Conservation (phyloP, 2,329 filamentous ascomycete genomes). For the Fusarium begoniae region DNA sequence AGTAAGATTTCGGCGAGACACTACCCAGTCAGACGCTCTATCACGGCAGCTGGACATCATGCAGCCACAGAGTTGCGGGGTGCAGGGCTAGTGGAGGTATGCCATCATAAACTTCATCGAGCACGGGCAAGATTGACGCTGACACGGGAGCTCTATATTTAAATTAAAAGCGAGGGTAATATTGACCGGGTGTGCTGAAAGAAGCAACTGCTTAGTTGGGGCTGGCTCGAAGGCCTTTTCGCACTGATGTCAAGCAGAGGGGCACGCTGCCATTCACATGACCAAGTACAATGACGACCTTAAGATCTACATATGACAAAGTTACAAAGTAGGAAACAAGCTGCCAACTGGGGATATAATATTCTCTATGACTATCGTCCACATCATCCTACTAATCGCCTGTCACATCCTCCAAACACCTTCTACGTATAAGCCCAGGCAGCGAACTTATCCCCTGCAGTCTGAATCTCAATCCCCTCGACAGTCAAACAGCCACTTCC, state of each 20-base stretch:
- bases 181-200: not conserved
- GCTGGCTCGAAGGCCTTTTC: too few relatives aligned
- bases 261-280: not conserved
- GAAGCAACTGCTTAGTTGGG: not conserved
- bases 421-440: slow-evolving; percentile 52
- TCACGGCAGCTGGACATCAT: not conserved
- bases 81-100: not conserved
- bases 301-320: not conserved
- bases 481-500: slow-evolving; percentile 46
- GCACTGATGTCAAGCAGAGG: not conserved
- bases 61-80: not conserved
- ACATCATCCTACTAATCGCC: not conserved
- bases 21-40: not conserved
- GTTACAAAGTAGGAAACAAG: not conserved
- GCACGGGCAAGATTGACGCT: not conserved
- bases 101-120: not conserved
- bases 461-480: slow-evolving; percentile 45
- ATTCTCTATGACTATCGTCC: not conserved
- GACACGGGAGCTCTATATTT: not conserved
- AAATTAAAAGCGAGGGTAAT: not conserved
- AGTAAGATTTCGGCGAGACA: slow-evolving; percentile 4
- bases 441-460: slow-evolving; percentile 41
- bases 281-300: too few relatives aligned
- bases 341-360: not conserved
- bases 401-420: not conserved